Percentiles rank a stretch among this genome's conserved stretches.
Conservation (phyloP, 139 green algal genomes). For the Auxenochlorella protothecoides region DNA sequence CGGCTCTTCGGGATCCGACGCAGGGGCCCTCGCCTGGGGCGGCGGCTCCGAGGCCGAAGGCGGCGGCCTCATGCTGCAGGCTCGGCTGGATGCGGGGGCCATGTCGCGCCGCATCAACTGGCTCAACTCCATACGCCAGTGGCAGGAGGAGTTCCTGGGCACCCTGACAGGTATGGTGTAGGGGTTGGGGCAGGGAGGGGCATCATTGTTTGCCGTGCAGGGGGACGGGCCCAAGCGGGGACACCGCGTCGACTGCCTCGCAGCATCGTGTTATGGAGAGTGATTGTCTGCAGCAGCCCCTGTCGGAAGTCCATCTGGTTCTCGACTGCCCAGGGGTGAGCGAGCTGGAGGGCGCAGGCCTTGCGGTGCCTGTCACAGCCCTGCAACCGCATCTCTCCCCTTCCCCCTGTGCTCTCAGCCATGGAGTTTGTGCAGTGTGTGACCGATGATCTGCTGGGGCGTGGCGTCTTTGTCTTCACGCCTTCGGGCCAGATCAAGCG, state of each 20-base stretch:
- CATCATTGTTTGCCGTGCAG: too few species aligned
- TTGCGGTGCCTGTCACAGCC: neutral
- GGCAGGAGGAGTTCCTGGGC: slow-evolving; percentile 78
- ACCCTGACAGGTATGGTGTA: slow-evolving; percentile 31
- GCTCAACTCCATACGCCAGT: slow-evolving; percentile 64
- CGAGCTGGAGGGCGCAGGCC: neutral
- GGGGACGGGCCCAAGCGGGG: too few species aligned
- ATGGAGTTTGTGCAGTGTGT: slow-evolving; percentile 80
- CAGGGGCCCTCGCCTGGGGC: neutral
- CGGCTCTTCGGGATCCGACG: neutral
- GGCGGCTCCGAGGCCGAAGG: neutral
- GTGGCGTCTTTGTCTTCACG: slow-evolving; percentile 77
- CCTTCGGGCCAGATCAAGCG: slow-evolving; percentile 54
- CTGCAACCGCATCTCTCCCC: neutral
- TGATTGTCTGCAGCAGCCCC: too few species aligned
- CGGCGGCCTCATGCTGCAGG: neutral
- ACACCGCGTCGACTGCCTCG: too few species aligned
- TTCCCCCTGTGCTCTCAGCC: slow-evolving; percentile 15
- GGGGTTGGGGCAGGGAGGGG: neutral
- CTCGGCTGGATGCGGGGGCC: slow-evolving; percentile 10
- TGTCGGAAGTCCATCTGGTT: too few species aligned
- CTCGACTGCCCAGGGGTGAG: neutral
- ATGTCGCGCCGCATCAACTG: slow-evolving; percentile 48
- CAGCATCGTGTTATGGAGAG: too few species aligned
- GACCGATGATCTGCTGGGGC: slow-evolving; percentile 63